phyloP scores from a whole-genome alignment of 2,329 filamentous ascomycete genomes.

The Exophiala alcalophila region DNA sequence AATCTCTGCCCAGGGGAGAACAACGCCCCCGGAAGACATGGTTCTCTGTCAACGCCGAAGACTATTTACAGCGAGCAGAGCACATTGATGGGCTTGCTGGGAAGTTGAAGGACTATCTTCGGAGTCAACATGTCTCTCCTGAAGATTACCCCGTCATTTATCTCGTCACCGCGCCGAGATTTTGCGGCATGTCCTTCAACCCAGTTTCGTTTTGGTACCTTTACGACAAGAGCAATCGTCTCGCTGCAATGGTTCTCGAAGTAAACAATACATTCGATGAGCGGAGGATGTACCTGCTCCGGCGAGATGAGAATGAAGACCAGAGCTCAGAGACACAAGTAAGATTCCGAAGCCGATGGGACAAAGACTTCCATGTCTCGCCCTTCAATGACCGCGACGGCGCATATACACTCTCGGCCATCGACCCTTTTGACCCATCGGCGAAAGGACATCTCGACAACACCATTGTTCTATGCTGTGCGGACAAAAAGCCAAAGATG shows the following conservation, averaged over 20 bases:
- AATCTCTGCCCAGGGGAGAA: conserved; percentile 24
- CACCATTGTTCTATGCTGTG: conserved; percentile 20
- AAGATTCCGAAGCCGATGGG: conserved; percentile 54
- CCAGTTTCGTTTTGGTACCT: conserved; percentile 78
- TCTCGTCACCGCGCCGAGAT: conserved; percentile 66
- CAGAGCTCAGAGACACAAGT: background rate
- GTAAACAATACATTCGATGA: conserved; percentile 77
- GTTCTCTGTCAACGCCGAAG: conserved; percentile 58
- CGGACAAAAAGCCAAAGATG: conserved; percentile 19
- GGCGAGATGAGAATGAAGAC: conserved; percentile 33
- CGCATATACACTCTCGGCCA: conserved; percentile 51
- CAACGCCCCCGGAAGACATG: conserved; percentile 42
- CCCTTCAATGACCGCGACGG: conserved; percentile 67
- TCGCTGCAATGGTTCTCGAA: conserved; percentile 67
- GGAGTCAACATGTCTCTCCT: conserved; percentile 56
- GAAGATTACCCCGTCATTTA: conserved; percentile 65
- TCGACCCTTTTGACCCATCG: conserved; percentile 46
- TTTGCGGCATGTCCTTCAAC: conserved; percentile 70
- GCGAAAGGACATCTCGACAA: conserved; percentile 38
- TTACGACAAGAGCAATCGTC: conserved; percentile 56
- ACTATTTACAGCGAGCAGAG: conserved; percentile 60
- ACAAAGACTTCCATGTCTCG: conserved; percentile 74
- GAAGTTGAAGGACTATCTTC: conserved; percentile 62
- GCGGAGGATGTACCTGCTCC: conserved; percentile 63
- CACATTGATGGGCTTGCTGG: conserved; percentile 55